Evolutionary conservation across 768 basidiomycete genomes (phyloP).

Genomic region (Polyporus arcularius): DNA sequence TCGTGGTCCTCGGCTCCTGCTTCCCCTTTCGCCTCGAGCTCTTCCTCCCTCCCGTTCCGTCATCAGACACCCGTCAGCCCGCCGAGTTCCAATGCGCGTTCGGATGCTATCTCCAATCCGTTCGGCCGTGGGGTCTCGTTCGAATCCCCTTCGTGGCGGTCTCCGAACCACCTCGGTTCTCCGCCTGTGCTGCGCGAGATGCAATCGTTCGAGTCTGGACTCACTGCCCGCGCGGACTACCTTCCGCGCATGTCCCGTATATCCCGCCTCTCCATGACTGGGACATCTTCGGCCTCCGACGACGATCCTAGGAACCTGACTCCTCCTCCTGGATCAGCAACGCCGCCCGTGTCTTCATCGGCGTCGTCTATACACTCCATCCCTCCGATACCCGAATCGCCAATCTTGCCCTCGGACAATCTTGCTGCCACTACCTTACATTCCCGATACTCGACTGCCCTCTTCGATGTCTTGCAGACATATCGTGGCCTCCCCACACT

Average conservation of each 20-base stretch:
- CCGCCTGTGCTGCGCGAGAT: slow-evolving; percentile 69
- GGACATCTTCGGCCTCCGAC: slow-evolving; percentile 2
- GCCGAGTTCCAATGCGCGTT: slow-evolving; percentile 9
- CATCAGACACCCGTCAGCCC: slow-evolving; percentile 5
- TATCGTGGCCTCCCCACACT: slow-evolving; percentile 76
- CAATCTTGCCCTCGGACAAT: slow-evolving; percentile 28
- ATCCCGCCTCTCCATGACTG: slow-evolving; percentile 17
- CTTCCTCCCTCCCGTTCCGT: slow-evolving; percentile 28
- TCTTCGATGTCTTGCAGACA: slow-evolving; percentile 81
- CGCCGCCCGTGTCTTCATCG: slow-evolving; percentile 7
- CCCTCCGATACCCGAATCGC: slow-evolving; percentile 22
- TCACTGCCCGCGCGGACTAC: slow-evolving; percentile 66
- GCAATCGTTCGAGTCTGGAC: slow-evolving; percentile 84
- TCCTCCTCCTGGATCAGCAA: slow-evolving; percentile 14
- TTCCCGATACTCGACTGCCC: slow-evolving; percentile 69
- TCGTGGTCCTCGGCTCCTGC: slow-evolving; percentile 48
- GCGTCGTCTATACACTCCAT: slow-evolving; percentile 11
- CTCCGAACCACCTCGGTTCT: slow-evolving; percentile 35
- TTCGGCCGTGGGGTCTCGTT: slow-evolving; percentile 68
- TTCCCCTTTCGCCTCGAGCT: slow-evolving; percentile 39
- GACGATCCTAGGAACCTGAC: slow-evolving; percentile 1
- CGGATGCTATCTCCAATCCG: slow-evolving; percentile 46
- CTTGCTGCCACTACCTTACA: slow-evolving; percentile 53
- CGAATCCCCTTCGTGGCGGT: slow-evolving; percentile 54
- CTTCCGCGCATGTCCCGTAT: slow-evolving; percentile 20